Conservation (phyloP, 768 basidiomycete species). For the Postia placenta region DNA sequence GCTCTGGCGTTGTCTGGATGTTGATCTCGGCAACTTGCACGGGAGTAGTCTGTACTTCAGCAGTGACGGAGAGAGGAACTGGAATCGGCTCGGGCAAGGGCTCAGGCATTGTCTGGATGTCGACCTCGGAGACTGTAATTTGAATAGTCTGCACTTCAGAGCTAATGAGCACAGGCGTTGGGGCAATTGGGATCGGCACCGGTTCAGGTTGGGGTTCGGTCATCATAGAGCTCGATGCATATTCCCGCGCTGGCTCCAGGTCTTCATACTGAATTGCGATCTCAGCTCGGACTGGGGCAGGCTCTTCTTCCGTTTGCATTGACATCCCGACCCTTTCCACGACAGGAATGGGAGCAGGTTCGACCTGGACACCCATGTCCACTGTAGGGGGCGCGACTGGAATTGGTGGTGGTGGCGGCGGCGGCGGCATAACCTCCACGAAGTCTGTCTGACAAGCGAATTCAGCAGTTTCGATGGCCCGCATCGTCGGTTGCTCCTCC, state of each 20-base stretch:
- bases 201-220: constrained; percentile 30
- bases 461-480: constrained; percentile 44
- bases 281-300: constrained; percentile 31
- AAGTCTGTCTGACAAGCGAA: constrained; percentile 63
- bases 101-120: constrained; percentile 26
- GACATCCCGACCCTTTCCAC: constrained; percentile 19
- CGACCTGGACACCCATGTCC: constrained; percentile 30
- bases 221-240: constrained; percentile 9
- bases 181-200: constrained; percentile 7
- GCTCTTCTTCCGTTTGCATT: constrained; percentile 27
- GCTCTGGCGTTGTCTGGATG: constrained; percentile 25
- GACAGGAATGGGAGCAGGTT: constrained; percentile 19
- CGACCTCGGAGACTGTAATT: constrained; percentile 24
- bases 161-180: constrained; percentile 20
- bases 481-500: constrained; percentile 30
- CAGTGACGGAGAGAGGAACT: constrained; percentile 21
- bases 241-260: constrained; percentile 10
- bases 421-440: constrained; percentile 31
- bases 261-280: constrained; percentile 44
- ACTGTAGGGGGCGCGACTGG: constrained; percentile 23
- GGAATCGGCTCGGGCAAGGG: constrained; percentile 13
- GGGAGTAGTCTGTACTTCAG: constrained; percentile 33
- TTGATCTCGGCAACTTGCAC: constrained; percentile 27
- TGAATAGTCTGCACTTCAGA: constrained; percentile 34
- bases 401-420: constrained; percentile 18